A percentile compares a stretch with the other conserved stretches of the same genome.
Conservation (phyloP, 1,139 yeast genomes). For the Neolecta irregularis region DNA sequence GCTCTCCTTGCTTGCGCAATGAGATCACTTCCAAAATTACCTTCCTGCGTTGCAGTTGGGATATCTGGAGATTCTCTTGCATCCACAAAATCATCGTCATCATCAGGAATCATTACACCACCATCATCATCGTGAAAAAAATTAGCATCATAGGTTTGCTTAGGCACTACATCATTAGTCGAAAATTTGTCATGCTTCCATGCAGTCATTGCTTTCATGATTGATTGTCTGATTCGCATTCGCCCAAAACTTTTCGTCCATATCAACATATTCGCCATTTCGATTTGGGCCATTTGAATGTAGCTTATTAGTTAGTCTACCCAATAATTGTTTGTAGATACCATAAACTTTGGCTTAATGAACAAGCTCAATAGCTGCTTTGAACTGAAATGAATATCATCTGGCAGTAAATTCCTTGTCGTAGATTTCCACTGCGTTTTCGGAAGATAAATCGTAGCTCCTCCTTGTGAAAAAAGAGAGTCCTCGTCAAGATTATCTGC, state of each 20-base stretch:
- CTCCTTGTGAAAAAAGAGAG: conserved; percentile 37
- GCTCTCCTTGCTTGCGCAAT: conserved; percentile 16
- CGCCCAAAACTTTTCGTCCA: conserved; percentile 64
- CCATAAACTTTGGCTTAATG: conserved; percentile 40
- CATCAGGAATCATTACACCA: conserved; percentile 17
- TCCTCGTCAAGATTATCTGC: conserved; percentile 32
- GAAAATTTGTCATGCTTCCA: background rate
- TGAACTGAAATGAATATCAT: conserved; percentile 59
- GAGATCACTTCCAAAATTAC: conserved; percentile 1
- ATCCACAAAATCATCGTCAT: conserved; percentile 15
- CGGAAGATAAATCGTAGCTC: conserved; percentile 30
- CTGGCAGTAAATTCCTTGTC: conserved; percentile 44
- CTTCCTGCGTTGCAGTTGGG: conserved; percentile 9
- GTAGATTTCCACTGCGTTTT: conserved; percentile 30
- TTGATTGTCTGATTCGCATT: conserved; percentile 21
- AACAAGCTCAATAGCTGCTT: conserved; percentile 52
- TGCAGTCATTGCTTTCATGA: too few relatives aligned
- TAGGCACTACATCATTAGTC: conserved; percentile 13
- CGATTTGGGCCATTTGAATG: conserved; percentile 2
- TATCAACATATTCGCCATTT: conserved; percentile 8
- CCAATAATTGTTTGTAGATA: conserved; percentile 9
- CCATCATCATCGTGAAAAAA: conserved; percentile 27
- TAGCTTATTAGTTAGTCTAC: conserved; percentile 10
- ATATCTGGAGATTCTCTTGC: conserved; percentile 16
- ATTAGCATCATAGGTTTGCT: conserved; percentile 30